Evolutionary conservation across 495 filamentous ascomycete species (phyloP), one percentile per base, ranked within the genome.

Genomic region (Penicillium ucsense): DNA sequence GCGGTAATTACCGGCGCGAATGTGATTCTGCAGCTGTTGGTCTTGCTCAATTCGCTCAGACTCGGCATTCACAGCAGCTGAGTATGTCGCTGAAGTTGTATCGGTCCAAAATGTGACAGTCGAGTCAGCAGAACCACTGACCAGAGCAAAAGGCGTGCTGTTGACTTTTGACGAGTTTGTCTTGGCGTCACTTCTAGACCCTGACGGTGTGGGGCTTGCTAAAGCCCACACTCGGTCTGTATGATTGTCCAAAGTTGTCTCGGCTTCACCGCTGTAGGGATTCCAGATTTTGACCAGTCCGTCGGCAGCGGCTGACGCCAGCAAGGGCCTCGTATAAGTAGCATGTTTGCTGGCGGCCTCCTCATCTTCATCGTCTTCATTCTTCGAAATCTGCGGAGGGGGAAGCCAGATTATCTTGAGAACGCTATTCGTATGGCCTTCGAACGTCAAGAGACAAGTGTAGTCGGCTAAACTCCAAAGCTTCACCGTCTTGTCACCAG

Each of bases 211-310:
- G 10, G 85, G 84, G 54, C 87, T 82, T 29, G 86, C 78, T 0
- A 94, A 74, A 3, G 88, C 87, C 86, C 88, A 92, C 31, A 97
- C 89, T 41, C 94, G 79, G 62, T 97, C 92, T 50, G 83, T 83
- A 66, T 99, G 92, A 66, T 96, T 96, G 65, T 99, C 94, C 8
- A 99, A 73, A 4, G 92, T 97, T 48, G 82, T 80, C 39, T 85
- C 85, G 4, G 79, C 75, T 64, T 97, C 92, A n/a, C 89, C 88
- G 7, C 64, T 75, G 49, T 73, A 68, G 6, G 84, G 82, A 49
- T 92, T 86, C 92, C 92, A 99, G 43, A 97, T 74, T 65, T 97
- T 99, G 40, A 99, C 88, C 5, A 99, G 72, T n/a, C 89, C 89
- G 66, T 99, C 92, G 38, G 89, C 91, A 32, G 87, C 94, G 5